Evolutionary conservation across 169 alveolate genomes (phyloP), one percentile per base, ranked within the genome.

Genomic region (Plasmodium berghei): DNA sequence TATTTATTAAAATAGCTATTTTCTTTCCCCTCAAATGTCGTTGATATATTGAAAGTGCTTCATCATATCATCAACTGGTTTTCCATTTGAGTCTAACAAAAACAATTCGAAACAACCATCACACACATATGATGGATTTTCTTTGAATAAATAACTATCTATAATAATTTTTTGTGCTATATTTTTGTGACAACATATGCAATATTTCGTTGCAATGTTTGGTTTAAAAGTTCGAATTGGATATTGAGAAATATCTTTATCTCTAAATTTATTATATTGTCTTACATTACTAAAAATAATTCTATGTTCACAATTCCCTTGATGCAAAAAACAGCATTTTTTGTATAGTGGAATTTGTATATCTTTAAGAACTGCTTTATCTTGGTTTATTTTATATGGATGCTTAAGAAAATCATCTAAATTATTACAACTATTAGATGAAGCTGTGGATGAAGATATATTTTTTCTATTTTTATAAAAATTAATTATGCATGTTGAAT

Each of bases 261-360:
- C 91, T 20, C 91, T 61, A 26, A 70, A 70, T 6, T 40, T 70
- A 46, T 85, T 70, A 54, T 85, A 71, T 26, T 75, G 63, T 26
- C 97, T 72, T 18, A 95, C 71, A 46, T 92, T 89, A 16, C 95
- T 93, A 45, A 95, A 88, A 74, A 95, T 87, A 34, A 95, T 52
- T 63, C 97, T 61, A 80, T 95, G 97, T 55, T 95, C 97, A 67
- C 97, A 95, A 77, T 95, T 97, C 9, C 97, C 97, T 63, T 95
- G 94, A 72, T 95, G 97, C 5, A 95, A 74, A 56, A 92, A 89
- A 59, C 91, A 91, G 5, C 97, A 95, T n/a, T 87, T 93, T 24
- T 63, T 58, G 66, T 93, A 94, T 45, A 95, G 49, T 4, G 96
- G 96, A 26, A 95, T 87, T 77, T 93, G 86, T 49, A 95, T 67